Percentiles rank a stretch among this genome's conserved stretches.
phyloP scores from a whole-genome alignment of 1,284 basidiomycete genomes.

The Ceratobasidium papillatum region DNA sequence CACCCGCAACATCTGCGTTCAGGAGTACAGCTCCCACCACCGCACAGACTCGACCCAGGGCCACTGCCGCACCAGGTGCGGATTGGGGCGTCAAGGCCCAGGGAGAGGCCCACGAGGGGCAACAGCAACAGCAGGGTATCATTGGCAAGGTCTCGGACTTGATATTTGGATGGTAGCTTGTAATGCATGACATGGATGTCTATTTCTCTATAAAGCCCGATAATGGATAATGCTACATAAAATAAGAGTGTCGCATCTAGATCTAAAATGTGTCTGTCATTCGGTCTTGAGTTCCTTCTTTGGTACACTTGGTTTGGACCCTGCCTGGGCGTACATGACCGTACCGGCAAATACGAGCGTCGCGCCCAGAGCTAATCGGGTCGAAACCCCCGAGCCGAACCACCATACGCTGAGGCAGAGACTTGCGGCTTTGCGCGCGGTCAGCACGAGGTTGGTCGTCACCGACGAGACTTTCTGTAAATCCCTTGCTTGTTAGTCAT shows the following conservation, averaged over 20 bases:
- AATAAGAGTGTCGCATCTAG: not conserved
- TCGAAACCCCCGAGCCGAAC: slow-evolving; percentile 74
- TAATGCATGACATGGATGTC: not conserved
- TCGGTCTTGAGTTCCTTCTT: slow-evolving; percentile 14
- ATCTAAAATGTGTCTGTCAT: not conserved
- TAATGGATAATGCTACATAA: slow-evolving; percentile 20
- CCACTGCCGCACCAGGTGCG: slow-evolving; percentile 22
- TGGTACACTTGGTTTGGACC: not conserved
- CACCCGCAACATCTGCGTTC: slow-evolving; percentile 21
- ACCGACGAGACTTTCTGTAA: slow-evolving; percentile 73
- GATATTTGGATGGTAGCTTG: slow-evolving; percentile 31
- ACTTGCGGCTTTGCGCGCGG: slow-evolving; percentile 73
- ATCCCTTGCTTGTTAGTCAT: not conserved
- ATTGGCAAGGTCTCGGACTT: slow-evolving; percentile 37
- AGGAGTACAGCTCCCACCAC: slow-evolving; percentile 4
- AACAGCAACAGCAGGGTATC: slow-evolving; percentile 17
- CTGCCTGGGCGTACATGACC: slow-evolving; percentile 55
- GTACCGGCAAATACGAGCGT: slow-evolving; percentile 73
- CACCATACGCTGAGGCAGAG: slow-evolving; percentile 79
- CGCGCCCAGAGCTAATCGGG: slow-evolving; percentile 66
- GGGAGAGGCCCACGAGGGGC: not conserved
- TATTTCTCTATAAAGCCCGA: not conserved
- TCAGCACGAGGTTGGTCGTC: slow-evolving; percentile 75
- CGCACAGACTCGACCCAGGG: slow-evolving; percentile 16
- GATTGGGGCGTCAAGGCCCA: slow-evolving; percentile 32